Conservation (phyloP, 1,139 yeast genomes). For the Chernovozyma aurita region DNA sequence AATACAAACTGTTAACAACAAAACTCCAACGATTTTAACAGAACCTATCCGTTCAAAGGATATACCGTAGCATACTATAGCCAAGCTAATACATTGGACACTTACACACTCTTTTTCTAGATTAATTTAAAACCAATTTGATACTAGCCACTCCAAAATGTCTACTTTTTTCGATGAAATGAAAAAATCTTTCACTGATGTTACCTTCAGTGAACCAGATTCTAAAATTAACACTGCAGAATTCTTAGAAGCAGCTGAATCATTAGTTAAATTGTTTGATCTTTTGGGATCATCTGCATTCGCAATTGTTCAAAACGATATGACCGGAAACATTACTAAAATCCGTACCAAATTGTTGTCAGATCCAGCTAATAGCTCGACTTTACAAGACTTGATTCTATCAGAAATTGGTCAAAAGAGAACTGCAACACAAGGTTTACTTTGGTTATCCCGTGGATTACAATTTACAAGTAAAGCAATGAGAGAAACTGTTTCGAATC, state of each 20-base stretch:
- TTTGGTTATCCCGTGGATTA: constrained; percentile 84
- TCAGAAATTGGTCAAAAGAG: constrained; percentile 66
- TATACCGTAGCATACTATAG: too few species aligned
- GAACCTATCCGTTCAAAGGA: too few species aligned
- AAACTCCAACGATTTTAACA: too few species aligned
- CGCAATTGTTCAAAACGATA: constrained; percentile 78
- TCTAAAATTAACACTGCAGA: constrained; percentile 67
- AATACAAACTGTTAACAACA: too few species aligned
- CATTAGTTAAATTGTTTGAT: constrained; percentile 78
- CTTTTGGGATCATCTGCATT: constrained; percentile 84
- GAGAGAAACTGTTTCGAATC: constrained; percentile 67
- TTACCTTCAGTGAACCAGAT: constrained; percentile 52
- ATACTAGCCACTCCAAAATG: constrained; percentile 36
- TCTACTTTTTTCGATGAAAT: constrained; percentile 76
- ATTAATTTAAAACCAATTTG: background rate
- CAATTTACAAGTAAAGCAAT: constrained; percentile 87
- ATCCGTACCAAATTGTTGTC: constrained; percentile 62
- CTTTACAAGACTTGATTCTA: constrained; percentile 74
- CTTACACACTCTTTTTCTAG: background rate
- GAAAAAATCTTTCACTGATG: constrained; percentile 72
- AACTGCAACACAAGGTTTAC: constrained; percentile 85
- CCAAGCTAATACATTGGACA: too few species aligned
- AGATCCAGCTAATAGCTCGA: constrained; percentile 57
- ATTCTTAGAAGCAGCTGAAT: constrained; percentile 80
- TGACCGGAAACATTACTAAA: constrained; percentile 82